A percentile compares a stretch with the other conserved stretches of the same genome.
Evolutionary conservation across 179 eudicot species (phyloP).

Genomic region (Silene coronaria): DNA sequence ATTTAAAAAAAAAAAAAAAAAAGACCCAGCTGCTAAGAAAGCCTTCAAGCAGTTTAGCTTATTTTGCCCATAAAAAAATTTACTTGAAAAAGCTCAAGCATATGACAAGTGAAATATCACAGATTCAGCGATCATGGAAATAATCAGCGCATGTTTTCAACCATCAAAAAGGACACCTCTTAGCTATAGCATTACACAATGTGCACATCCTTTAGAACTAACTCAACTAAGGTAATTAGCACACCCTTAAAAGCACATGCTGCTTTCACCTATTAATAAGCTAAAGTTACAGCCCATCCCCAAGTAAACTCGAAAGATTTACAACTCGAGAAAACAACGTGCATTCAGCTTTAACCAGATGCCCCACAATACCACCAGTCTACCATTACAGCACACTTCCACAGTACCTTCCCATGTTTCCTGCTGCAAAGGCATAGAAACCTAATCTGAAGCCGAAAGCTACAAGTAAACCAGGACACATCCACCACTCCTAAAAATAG

Average conservation of each 20-base stretch:
- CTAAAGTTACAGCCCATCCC: neutral
- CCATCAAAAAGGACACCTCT: constrained; percentile 3
- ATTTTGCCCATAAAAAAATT: neutral
- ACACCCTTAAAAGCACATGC: neutral
- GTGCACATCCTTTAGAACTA: neutral
- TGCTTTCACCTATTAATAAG: neutral
- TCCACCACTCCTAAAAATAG: neutral
- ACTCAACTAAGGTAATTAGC: neutral
- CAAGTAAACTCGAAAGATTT: neutral
- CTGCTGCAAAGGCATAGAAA: neutral
- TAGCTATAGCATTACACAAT: neutral
- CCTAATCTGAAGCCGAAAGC: neutral
- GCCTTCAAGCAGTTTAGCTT: neutral
- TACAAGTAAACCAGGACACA: neutral
- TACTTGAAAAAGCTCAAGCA: neutral
- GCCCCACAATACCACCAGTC: neutral
- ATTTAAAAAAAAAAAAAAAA: neutral
- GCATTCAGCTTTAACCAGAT: neutral
- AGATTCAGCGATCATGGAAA: neutral
- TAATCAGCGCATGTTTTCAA: neutral
- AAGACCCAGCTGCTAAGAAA: neutral
- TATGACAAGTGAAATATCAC: neutral
- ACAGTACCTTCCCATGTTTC: neutral
- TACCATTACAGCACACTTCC: neutral
- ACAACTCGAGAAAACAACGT: neutral